Evolutionary conservation across 768 basidiomycete species (phyloP).

Genomic region (Termitomyces sp.): DNA sequence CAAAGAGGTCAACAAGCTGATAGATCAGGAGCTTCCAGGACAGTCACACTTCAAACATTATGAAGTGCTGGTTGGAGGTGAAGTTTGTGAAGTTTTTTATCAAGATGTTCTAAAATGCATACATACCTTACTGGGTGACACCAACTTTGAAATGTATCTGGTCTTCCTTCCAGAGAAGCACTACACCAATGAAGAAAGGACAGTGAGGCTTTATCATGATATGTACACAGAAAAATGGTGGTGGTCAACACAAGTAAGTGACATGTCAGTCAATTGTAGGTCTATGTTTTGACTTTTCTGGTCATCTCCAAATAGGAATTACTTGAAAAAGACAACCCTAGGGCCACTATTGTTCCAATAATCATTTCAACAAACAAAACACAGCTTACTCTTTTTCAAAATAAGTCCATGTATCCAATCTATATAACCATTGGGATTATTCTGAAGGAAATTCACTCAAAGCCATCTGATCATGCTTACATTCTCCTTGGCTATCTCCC

Average conservation of each 20-base stretch:
- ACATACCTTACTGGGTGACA: constrained; percentile 23
- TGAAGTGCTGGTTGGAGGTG: constrained; percentile 24
- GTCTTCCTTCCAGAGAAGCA: constrained; percentile 28
- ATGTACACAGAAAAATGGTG: constrained; percentile 41
- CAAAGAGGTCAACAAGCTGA: constrained; percentile 23
- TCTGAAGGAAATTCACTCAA: no score
- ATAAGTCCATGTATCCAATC: no score
- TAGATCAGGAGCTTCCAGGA: constrained; percentile 21
- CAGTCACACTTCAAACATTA: constrained; percentile 22
- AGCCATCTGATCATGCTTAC: no score
- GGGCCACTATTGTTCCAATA: no score
- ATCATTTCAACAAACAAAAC: no score
- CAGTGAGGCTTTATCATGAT: constrained; percentile 13
- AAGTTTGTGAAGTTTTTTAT: constrained; percentile 27
- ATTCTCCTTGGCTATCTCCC: neutral
- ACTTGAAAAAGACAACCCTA: no score
- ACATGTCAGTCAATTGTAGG: no score
- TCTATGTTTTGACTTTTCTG: no score
- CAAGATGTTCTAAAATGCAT: constrained; percentile 35
- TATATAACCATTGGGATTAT: no score
- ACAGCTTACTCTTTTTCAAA: no score
- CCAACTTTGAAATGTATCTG: constrained; percentile 23
- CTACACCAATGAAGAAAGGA: constrained; percentile 13
- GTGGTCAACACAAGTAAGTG: constrained; percentile 38
- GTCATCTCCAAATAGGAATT: no score